Evolutionary conservation across 495 filamentous ascomycete genomes (phyloP).

Genomic region (Penicillium nucicola): DNA sequence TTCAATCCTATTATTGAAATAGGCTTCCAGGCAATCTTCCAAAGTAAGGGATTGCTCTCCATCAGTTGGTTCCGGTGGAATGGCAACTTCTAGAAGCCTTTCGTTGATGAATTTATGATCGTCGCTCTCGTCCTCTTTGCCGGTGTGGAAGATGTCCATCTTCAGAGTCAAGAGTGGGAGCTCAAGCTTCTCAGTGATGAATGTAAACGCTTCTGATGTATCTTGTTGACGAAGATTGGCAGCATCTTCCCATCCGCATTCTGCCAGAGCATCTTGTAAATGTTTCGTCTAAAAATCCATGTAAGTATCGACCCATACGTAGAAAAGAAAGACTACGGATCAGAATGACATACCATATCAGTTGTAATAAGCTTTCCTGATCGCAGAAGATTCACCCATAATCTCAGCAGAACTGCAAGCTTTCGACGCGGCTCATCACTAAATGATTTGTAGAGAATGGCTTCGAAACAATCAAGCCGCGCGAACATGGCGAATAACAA

Average conservation of each 20-base stretch:
- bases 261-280: constrained; percentile 77
- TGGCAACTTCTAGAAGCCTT: constrained; percentile 83
- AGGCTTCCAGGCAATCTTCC: constrained; percentile 87
- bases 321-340: neutral
- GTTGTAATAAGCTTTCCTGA: constrained; percentile 80
- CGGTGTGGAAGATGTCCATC: constrained; percentile 91
- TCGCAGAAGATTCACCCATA: constrained; percentile 92
- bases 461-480: constrained; percentile 83
- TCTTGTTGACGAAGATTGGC: constrained; percentile 77
- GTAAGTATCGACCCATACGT: constrained; percentile 20
- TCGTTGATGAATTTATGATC: constrained; percentile 96
- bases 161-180: constrained; percentile 87
- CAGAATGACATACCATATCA: constrained; percentile 75
- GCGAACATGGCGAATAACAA: constrained; percentile 98
- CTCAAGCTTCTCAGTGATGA: constrained; percentile 85
- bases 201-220: constrained; percentile 90
- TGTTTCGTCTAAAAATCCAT: constrained; percentile 61
- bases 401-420: constrained; percentile 67
- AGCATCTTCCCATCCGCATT: constrained; percentile 90
- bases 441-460: constrained; percentile 73
- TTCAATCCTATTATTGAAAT: constrained; percentile 94
- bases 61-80: constrained; percentile 60
- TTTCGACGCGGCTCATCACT: constrained; percentile 63
- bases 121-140: constrained; percentile 73
- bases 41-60: constrained; percentile 62